phyloP scores from a whole-genome alignment of 2,329 filamentous ascomycete genomes.

The Trichoderma gracile region DNA sequence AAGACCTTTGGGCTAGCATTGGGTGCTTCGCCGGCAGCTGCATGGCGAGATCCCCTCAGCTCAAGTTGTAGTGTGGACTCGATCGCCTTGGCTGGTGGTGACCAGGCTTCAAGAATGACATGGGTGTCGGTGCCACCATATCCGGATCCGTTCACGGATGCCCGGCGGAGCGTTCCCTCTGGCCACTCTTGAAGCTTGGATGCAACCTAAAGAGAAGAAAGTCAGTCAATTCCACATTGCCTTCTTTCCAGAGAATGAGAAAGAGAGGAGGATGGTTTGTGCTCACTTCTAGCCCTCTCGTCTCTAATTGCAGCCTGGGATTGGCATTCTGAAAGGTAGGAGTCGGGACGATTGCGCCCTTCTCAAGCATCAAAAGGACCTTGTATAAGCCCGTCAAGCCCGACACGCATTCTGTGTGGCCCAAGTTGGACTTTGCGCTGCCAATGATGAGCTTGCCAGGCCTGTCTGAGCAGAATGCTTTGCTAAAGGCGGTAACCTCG shows the following conservation, averaged over 20 bases:
- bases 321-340: constrained; percentile 16
- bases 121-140: constrained; percentile 32
- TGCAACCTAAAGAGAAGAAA: constrained; percentile 26
- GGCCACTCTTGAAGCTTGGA: constrained; percentile 27
- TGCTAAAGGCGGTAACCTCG: constrained; percentile 21
- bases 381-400: constrained; percentile 24
- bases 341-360: constrained; percentile 20
- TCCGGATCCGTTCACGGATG: constrained; percentile 32
- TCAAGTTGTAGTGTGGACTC: neutral
- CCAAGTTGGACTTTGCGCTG: constrained; percentile 24
- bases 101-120: constrained; percentile 29
- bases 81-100: neutral
- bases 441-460: constrained; percentile 20
- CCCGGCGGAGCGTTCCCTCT: constrained; percentile 22
- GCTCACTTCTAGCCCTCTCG: constrained; percentile 8
- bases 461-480: constrained; percentile 15
- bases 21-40: neutral
- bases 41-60: neutral
- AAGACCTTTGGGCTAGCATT: constrained; percentile 10
- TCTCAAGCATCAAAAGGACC: constrained; percentile 25
- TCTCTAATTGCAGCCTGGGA: constrained; percentile 8
- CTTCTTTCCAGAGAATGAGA: neutral
- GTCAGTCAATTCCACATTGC: neutral
- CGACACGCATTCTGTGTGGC: constrained; percentile 25
- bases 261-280: neutral